Evolutionary conservation across 495 filamentous ascomycete genomes (phyloP).

Genomic region (Apiosordaria backusii): DNA sequence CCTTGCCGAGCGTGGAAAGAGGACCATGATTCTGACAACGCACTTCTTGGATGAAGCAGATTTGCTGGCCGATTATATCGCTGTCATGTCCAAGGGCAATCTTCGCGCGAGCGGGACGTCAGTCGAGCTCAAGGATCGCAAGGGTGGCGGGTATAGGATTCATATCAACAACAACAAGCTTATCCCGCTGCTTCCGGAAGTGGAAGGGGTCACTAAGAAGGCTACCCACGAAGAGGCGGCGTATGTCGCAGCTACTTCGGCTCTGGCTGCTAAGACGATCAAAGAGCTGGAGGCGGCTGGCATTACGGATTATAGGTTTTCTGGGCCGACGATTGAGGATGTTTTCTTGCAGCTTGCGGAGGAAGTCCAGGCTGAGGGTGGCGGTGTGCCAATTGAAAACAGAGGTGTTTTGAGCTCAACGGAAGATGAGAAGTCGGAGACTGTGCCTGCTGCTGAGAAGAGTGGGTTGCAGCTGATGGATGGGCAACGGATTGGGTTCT

Average conservation of each 20-base stretch:
- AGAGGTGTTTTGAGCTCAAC: slow-evolving; percentile 18
- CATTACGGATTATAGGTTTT: slow-evolving; percentile 68
- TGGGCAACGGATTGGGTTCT: slow-evolving; percentile 60
- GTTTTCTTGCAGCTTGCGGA: slow-evolving; percentile 81
- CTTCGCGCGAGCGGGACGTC: slow-evolving; percentile 71
- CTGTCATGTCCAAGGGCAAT: slow-evolving; percentile 68
- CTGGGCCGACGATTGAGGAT: slow-evolving; percentile 82
- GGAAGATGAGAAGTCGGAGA: slow-evolving; percentile 27
- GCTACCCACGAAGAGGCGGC: slow-evolving; percentile 63
- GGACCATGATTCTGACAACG: slow-evolving; percentile 81
- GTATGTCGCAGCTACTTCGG: slow-evolving; percentile 62
- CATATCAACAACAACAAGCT: slow-evolving; percentile 56
- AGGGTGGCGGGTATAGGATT: slow-evolving; percentile 75
- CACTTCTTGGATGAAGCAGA: slow-evolving; percentile 82
- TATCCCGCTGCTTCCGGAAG: slow-evolving; percentile 44
- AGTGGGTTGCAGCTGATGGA: slow-evolving; percentile 57
- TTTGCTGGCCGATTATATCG: slow-evolving; percentile 71
- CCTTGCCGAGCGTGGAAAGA: slow-evolving; percentile 67
- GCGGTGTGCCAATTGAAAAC: background rate
- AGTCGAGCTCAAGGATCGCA: slow-evolving; percentile 65
- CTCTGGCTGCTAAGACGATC: slow-evolving; percentile 62
- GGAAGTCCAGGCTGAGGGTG: slow-evolving; percentile 50
- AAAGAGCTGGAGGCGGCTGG: slow-evolving; percentile 57
- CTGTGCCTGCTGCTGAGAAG: slow-evolving; percentile 24
- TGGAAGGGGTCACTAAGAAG: slow-evolving; percentile 55